phyloP scores from a whole-genome alignment of 305 asterid species.

The Fraxinus velutina region DNA sequence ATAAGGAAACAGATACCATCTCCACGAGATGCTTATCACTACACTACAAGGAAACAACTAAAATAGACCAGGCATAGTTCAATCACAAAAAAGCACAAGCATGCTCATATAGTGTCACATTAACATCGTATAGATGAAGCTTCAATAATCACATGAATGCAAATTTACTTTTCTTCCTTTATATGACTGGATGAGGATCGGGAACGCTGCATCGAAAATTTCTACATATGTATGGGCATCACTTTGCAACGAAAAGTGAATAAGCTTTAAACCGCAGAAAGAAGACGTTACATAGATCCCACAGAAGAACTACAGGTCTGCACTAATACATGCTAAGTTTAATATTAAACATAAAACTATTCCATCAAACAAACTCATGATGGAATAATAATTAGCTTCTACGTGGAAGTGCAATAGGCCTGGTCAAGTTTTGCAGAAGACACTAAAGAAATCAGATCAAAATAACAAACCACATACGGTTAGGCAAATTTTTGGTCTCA shows the following conservation, averaged over 20 bases:
- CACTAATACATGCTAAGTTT: conserved; percentile 26
- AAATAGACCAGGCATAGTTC: too few species aligned
- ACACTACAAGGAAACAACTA: too few species aligned
- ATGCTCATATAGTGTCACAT: not conserved
- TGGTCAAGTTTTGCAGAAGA: conserved; percentile 9
- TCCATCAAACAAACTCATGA: conserved; percentile 27
- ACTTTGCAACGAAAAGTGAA: conserved; percentile 14
- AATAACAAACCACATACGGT: not conserved
- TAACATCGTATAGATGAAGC: not conserved
- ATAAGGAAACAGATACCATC: too few species aligned
- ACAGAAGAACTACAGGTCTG: conserved; percentile 22
- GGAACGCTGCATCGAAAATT: not conserved
- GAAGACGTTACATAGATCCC: conserved; percentile 19
- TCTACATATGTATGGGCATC: not conserved
- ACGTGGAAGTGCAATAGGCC: conserved; percentile 7
- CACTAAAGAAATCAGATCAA: conserved; percentile 23
- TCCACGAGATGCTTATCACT: too few species aligned
- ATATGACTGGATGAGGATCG: not conserved
- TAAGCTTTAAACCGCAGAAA: conserved; percentile 7
- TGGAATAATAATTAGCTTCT: conserved; percentile 24
- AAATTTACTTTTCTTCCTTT: not conserved
- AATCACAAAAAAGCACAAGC: not conserved
- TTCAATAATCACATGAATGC: not conserved
- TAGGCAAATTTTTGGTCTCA: not conserved
- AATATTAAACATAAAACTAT: conserved; percentile 20